These are phyloP conservation scores for Tanacetum coccineum DNA, from an alignment of 129 eudicot genomes.

Conservation along the genomic window DNA sequence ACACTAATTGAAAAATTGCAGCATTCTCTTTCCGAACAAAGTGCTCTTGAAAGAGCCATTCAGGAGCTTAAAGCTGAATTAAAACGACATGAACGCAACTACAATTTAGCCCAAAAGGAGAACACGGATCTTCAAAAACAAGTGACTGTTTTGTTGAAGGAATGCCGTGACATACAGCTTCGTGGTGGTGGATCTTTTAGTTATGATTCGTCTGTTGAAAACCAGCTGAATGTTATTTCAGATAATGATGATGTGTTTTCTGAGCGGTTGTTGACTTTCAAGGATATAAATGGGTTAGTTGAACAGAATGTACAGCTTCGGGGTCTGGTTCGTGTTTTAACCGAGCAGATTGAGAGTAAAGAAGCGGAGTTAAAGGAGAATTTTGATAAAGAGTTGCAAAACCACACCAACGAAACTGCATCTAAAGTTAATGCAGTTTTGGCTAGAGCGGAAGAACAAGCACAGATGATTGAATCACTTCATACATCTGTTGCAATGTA, in stretches of 20 bases:
- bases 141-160: constrained; percentile 77
- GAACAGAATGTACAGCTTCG: constrained; percentile 95
- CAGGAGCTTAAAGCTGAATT: constrained; percentile 79
- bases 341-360: constrained; percentile 68
- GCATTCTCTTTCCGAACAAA: constrained; percentile 63
- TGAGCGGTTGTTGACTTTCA: constrained; percentile 61
- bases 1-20: constrained; percentile 62
- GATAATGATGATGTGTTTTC: constrained; percentile 49
- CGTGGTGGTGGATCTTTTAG: constrained; percentile 59
- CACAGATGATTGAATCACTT: constrained; percentile 81
- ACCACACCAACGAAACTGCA: constrained; percentile 60
- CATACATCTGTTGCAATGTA: constrained; percentile 90
- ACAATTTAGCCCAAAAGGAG: constrained; percentile 54
- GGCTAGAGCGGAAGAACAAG: constrained; percentile 87
- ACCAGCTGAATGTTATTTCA: constrained; percentile 22
- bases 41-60: constrained; percentile 47
- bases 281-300: constrained; percentile 85
- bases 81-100: constrained; percentile 73
- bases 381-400: constrained; percentile 64
- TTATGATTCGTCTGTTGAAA: constrained; percentile 27
- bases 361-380: constrained; percentile 71
- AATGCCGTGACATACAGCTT: constrained; percentile 90
- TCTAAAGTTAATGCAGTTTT: constrained; percentile 71
- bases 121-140: constrained; percentile 73
- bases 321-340: constrained; percentile 66